phyloP scores from a whole-genome alignment of 768 basidiomycete species.

The Dentipellis sp. region DNA sequence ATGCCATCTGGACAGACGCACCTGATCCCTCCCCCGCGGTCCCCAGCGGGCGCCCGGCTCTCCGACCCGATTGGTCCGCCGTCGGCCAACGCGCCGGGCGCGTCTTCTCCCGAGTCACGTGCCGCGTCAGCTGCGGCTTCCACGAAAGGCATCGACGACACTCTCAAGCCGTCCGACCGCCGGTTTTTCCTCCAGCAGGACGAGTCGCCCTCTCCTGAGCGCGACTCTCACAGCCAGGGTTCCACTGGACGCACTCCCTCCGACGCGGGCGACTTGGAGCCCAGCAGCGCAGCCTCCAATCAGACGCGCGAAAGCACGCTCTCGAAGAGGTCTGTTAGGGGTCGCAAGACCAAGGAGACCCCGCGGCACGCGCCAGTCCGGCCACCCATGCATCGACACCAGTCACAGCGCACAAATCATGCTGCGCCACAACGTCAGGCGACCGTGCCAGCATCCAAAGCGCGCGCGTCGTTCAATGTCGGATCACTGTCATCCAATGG shows the following conservation, averaged over 20 bases:
- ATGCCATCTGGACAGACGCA: slow-evolving; percentile 19
- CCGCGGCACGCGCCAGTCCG: slow-evolving; percentile 6
- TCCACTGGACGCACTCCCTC: slow-evolving; percentile 20
- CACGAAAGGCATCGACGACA: slow-evolving; percentile 17
- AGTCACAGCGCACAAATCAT: neutral
- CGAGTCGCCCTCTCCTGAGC: slow-evolving; percentile 32
- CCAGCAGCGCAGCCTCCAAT: slow-evolving; percentile 28
- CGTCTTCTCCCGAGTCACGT: neutral
- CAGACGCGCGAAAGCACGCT: slow-evolving; percentile 20
- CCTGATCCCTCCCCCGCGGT: slow-evolving; percentile 20
- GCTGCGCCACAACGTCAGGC: slow-evolving; percentile 13
- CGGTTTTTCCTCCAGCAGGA: slow-evolving; percentile 35
- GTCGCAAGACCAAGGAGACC: slow-evolving; percentile 13
- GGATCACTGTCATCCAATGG: slow-evolving; percentile 53
- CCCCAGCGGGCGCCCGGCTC: slow-evolving; percentile 12
- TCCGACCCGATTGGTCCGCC: neutral
- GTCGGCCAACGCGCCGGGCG: neutral
- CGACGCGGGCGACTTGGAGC: slow-evolving; percentile 23
- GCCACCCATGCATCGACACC: slow-evolving; percentile 3
- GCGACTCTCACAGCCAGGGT: slow-evolving; percentile 18
- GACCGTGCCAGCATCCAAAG: slow-evolving; percentile 13
- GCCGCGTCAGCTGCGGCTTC: slow-evolving; percentile 2
- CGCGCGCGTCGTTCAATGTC: slow-evolving; percentile 39
- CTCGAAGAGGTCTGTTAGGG: slow-evolving; percentile 13
- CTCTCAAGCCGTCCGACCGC: slow-evolving; percentile 29